phyloP scores from a whole-genome alignment of 495 filamentous ascomycete genomes.

The Podospora fimiseda region DNA sequence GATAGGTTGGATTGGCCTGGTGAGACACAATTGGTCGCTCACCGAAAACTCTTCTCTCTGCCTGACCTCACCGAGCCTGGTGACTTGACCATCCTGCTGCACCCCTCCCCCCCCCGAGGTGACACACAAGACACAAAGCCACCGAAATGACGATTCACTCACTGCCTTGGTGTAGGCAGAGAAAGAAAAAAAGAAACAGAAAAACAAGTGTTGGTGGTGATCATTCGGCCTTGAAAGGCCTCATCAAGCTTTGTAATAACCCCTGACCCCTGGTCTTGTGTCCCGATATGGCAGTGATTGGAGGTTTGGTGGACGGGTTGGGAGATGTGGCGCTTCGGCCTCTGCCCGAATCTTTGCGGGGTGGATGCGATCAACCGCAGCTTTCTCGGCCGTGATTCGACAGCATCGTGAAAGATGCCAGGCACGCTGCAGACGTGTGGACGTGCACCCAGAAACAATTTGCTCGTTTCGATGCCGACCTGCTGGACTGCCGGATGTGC shows the following conservation, averaged over 20 bases:
- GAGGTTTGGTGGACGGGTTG: background rate
- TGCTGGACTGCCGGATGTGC: background rate
- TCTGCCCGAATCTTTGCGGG: slow-evolving; percentile 6
- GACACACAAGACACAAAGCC: too few relatives aligned
- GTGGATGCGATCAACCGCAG: slow-evolving; percentile 1
- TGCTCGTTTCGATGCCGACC: background rate
- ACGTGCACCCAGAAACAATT: background rate
- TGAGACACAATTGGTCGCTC: slow-evolving; percentile 3
- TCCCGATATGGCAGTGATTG: background rate
- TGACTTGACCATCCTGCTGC: too few relatives aligned
- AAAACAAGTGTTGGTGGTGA: too few relatives aligned
- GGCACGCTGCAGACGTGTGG: background rate
- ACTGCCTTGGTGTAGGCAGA: too few relatives aligned
- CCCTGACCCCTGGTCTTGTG: background rate
- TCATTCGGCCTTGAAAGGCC: too few relatives aligned
- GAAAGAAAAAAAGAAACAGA: too few relatives aligned
- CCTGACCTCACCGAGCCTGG: background rate
- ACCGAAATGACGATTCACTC: too few relatives aligned
- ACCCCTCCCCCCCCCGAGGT: too few relatives aligned
- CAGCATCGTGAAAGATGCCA: background rate
- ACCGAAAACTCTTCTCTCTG: background rate
- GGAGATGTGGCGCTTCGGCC: slow-evolving; percentile 3
- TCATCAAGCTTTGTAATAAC: background rate
- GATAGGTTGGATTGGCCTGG: background rate
- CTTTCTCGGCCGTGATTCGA: background rate